Base-by-base conservation (phyloP, 352 stramenopile species). In the Pseudoperonospora humuli region DNA sequence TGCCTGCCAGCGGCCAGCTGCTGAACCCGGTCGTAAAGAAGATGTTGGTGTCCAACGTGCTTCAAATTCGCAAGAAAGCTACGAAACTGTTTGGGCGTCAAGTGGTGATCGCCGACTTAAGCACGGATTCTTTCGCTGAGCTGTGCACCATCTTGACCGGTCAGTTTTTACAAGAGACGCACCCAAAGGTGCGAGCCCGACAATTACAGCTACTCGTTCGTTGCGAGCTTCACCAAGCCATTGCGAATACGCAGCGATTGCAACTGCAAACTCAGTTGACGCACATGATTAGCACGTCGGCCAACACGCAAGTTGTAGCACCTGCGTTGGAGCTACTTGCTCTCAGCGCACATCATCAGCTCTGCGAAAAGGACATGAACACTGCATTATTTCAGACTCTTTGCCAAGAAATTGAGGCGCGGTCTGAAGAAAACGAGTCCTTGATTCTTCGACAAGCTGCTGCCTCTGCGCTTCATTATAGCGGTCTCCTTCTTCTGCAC, bases 31-130 rank as follows among this genome's bases (percentile, higher is more conserved):
- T 77, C 3, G 24, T 75, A 7, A 46, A 53, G 31, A 45, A 53
- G 14, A 58, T 85, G 45, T 36, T 86, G 6, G 47, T 64, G 17
- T 67, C 57, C 3, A 50, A 49, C 10, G 57, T 83, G 33, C 55
- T 87, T 4, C 68, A 85, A 54, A 66, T 81, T 11, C 73, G 75
- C 36, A 87, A 85, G 50, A 69, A 66, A 17, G 50, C 70, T 17
- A 67, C 59, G 31, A 84, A 85, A 37, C 53, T 82, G 28, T 49
- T 83, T n/a, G 48, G 39, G n/a, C 68, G 71, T 38, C 42, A 49
- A 15, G 17, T 69, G 20, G 26, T 39, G 9, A 18, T 60, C 7
- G 31, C 46, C 1, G 9, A 40, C 13, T 41, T 63, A 25, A 41
- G 4, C n/a, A 13, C 15, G 5, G 42, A 57, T 15, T 19, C 13